These are phyloP conservation scores for Teunomyces barrocoloradensis DNA, from an alignment of 805 yeast genomes.

Conservation along the genomic window DNA sequence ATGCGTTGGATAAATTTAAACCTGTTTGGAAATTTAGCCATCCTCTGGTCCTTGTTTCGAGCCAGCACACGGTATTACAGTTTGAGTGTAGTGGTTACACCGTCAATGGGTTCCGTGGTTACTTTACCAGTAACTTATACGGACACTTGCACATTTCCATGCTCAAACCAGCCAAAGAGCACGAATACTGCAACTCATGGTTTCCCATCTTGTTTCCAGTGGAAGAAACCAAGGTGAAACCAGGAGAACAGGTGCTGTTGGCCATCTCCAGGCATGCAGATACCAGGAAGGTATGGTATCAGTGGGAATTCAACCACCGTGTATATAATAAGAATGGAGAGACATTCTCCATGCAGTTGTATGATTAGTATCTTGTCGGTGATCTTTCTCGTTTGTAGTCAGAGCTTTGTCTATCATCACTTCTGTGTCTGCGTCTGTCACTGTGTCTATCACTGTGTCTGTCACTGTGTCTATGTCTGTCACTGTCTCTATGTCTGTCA, in stretches of 20 bases:
- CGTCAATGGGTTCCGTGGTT: slow-evolving; percentile 75
- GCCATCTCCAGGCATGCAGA: slow-evolving; percentile 9
- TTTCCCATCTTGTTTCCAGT: slow-evolving; percentile 38
- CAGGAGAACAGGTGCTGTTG: slow-evolving; percentile 11
- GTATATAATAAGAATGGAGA: slow-evolving; percentile 19
- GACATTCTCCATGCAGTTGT: slow-evolving; percentile 5
- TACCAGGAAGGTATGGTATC: slow-evolving; percentile 19
- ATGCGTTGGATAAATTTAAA: slow-evolving; percentile 35
- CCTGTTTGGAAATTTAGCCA: slow-evolving; percentile 64
- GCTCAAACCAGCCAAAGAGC: slow-evolving; percentile 4
- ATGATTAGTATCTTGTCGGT: not conserved
- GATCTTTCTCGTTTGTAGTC: slow-evolving; percentile 1
- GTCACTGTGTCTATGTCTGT: not conserved
- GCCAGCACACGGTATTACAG: slow-evolving; percentile 37
- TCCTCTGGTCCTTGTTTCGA: slow-evolving; percentile 33
- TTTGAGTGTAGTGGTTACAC: slow-evolving; percentile 46
- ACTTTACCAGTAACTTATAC: slow-evolving; percentile 68
- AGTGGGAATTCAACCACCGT: slow-evolving; percentile 21
- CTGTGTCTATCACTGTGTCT: slow-evolving; percentile 6
- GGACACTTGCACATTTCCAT: slow-evolving; percentile 55
- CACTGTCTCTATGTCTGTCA: not conserved
- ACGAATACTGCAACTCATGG: slow-evolving; percentile 35
- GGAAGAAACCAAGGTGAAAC: slow-evolving; percentile 8
- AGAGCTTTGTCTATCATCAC: no score
- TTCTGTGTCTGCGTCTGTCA: slow-evolving; percentile 10